A percentile compares a stretch with the other conserved stretches of the same genome.
These are phyloP conservation scores for Avena insularis DNA, from an alignment of 176 grass and related monocot genomes.

Conservation along the genomic window DNA sequence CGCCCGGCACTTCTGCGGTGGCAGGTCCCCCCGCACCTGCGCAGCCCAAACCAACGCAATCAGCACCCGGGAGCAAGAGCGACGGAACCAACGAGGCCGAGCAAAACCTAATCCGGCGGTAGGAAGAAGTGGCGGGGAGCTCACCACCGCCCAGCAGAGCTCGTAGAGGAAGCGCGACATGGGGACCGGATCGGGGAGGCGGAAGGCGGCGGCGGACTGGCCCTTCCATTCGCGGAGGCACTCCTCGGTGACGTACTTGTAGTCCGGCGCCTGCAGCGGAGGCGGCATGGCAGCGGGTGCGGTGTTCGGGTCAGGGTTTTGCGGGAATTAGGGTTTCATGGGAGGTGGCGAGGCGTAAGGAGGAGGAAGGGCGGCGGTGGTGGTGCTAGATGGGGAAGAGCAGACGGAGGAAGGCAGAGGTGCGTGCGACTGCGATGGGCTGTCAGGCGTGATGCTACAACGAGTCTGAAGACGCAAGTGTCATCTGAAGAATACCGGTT, in stretches of 20 bases:
- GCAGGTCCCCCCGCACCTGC: constrained; percentile 82
- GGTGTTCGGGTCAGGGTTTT: constrained; percentile 31
- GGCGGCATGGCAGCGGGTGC: constrained; percentile 44
- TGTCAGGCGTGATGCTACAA: too few species aligned
- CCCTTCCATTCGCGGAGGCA: constrained; percentile 94
- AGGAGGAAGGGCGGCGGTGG: constrained; percentile 22
- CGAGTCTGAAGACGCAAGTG: background rate
- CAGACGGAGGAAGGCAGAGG: constrained; percentile 23
- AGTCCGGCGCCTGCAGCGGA: constrained; percentile 62
- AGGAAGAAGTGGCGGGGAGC: constrained; percentile 30
- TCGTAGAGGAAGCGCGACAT: constrained; percentile 97
- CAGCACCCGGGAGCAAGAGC: background rate
- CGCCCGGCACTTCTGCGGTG: constrained; percentile 73
- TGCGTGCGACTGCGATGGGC: background rate
- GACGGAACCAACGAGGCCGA: constrained; percentile 7
- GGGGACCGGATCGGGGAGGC: constrained; percentile 79
- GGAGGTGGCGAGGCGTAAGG: constrained; percentile 22
- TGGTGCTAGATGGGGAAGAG: background rate
- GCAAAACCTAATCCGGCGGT: constrained; percentile 33
- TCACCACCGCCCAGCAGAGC: constrained; percentile 93
- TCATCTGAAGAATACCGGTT: background rate
- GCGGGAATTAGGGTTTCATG: constrained; percentile 55
- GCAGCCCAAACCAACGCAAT: constrained; percentile 20
- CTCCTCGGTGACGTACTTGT: constrained; percentile 79
- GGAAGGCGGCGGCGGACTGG: constrained; percentile 57